Evolutionary conservation across 257 asterid genomes (phyloP).

Genomic region (Solanum clarkiae): DNA sequence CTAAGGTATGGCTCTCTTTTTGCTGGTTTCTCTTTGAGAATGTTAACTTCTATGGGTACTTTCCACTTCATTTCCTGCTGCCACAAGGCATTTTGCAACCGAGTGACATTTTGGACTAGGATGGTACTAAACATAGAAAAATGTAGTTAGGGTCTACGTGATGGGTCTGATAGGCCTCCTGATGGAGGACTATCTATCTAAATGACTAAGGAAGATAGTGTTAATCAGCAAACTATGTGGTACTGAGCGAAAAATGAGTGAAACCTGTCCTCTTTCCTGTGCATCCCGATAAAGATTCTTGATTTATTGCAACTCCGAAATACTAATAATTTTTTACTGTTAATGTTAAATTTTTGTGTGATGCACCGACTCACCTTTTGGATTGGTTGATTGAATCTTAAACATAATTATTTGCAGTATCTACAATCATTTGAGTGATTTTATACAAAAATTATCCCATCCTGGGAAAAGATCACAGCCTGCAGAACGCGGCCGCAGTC

Average conservation of each 20-base stretch:
- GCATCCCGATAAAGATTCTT: not conserved
- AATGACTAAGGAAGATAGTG: not conserved
- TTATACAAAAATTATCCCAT: conserved; percentile 12
- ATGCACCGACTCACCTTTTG: not conserved
- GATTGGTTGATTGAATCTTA: not conserved
- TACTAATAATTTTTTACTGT: not conserved
- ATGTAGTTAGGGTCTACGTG: not conserved
- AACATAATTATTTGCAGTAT: conserved; percentile 19
- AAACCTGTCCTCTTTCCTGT: not conserved
- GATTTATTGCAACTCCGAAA: not conserved
- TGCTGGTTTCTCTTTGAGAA: not conserved
- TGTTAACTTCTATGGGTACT: not conserved
- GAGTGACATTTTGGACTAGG: not conserved
- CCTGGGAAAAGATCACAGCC: conserved; percentile 8
- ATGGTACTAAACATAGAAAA: not conserved
- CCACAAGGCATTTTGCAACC: not conserved
- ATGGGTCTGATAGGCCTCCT: not conserved
- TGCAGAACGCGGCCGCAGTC: not conserved
- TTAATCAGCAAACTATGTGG: not conserved
- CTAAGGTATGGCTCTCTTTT: conserved; percentile 44
- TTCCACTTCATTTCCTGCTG: not conserved
- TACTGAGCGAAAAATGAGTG: not conserved
- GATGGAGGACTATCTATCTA: not conserved
- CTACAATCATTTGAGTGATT: conserved; percentile 20
- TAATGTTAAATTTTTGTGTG: not conserved